phyloP scores from a whole-genome alignment of 768 basidiomycete species.

The Nidularia sp. region DNA sequence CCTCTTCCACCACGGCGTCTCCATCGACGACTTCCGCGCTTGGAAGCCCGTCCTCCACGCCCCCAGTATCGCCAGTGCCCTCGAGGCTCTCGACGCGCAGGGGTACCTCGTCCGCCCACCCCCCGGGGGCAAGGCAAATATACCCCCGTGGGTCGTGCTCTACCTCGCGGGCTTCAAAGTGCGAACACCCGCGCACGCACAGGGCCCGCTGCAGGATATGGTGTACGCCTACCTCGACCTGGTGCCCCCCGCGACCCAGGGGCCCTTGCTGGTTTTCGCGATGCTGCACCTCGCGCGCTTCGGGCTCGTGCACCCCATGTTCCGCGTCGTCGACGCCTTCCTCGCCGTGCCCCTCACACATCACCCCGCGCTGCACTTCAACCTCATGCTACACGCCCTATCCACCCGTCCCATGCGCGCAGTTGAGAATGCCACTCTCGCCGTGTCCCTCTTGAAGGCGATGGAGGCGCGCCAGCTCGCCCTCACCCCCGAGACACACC shows the following conservation, averaged over 20 bases:
- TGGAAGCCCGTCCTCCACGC: conserved; percentile 35
- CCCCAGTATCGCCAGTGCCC: conserved; percentile 25
- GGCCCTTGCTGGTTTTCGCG: conserved; percentile 41
- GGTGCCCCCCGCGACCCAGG: conserved; percentile 26
- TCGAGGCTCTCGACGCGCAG: conserved; percentile 6
- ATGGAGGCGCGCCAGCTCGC: conserved; percentile 43
- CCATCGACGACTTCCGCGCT: conserved; percentile 28
- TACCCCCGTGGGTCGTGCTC: conserved; percentile 56
- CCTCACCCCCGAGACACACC: conserved; percentile 37
- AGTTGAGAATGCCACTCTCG: conserved; percentile 30
- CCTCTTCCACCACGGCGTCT: conserved; percentile 25
- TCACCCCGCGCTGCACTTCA: conserved; percentile 33
- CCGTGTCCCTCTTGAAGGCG: conserved; percentile 34
- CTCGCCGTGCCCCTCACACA: conserved; percentile 26
- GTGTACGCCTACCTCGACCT: conserved; percentile 31
- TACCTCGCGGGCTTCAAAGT: conserved; percentile 45
- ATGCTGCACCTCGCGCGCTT: conserved; percentile 47
- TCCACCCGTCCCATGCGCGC: conserved; percentile 36
- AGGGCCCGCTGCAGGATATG: conserved; percentile 37
- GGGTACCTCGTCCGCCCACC: background rate
- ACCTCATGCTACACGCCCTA: conserved; percentile 49
- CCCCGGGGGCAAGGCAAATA: background rate
- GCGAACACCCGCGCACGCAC: conserved; percentile 39
- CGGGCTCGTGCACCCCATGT: conserved; percentile 42
- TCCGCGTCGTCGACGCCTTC: conserved; percentile 37